phyloP scores from a whole-genome alignment of 805 yeast genomes.

The Cyberlindnera amylophila region DNA sequence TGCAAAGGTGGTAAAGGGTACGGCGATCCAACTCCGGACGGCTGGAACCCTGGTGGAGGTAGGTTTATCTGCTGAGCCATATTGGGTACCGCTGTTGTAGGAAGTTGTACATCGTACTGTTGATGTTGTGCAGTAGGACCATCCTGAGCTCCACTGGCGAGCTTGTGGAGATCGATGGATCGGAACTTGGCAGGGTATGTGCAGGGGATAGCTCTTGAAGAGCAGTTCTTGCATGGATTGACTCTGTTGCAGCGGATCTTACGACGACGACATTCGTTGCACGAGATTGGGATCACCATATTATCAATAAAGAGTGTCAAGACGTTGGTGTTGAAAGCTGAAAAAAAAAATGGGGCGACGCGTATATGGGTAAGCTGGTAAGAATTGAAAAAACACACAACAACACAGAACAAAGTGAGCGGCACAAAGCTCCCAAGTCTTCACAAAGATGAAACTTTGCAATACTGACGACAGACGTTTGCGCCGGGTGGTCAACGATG shows the following conservation, averaged over 20 bases:
- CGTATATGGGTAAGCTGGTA: no score
- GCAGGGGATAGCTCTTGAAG: conserved; percentile 13
- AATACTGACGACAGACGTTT: no score
- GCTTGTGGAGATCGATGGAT: conserved; percentile 20
- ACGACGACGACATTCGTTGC: conserved; percentile 27
- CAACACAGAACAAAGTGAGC: no score
- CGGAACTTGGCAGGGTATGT: conserved; percentile 24
- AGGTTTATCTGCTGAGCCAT: background rate
- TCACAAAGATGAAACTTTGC: no score
- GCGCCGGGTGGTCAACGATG: no score
- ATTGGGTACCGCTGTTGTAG: no score
- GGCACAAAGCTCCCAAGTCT: no score
- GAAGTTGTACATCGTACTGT: background rate
- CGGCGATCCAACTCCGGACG: background rate
- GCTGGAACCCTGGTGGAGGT: background rate
- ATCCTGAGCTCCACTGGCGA: conserved; percentile 1
- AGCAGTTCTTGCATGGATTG: conserved; percentile 20
- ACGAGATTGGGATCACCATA: conserved; percentile 23
- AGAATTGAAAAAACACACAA: no score
- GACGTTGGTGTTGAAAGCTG: no score
- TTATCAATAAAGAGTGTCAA: no score
- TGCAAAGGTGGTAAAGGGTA: background rate
- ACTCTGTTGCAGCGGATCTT: conserved; percentile 24
- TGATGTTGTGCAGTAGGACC: background rate
- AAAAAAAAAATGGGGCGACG: no score